phyloP scores from a whole-genome alignment of 2,329 filamentous ascomycete genomes.

The Aspergillus pseudoglaucus region DNA sequence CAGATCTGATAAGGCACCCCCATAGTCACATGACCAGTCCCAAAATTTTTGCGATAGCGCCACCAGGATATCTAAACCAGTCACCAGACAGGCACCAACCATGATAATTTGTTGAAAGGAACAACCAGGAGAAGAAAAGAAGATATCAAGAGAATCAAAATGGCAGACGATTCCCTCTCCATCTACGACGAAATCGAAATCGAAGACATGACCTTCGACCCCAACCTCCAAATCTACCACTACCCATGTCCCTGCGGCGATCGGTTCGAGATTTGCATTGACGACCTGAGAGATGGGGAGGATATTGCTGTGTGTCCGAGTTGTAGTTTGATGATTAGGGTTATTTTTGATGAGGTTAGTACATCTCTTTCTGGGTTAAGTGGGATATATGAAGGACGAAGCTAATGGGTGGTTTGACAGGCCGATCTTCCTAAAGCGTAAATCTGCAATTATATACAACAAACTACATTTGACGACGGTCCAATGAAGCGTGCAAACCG shows the following conservation, averaged over 20 bases:
- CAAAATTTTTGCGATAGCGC: slow-evolving; percentile 18
- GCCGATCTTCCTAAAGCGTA: slow-evolving; percentile 44
- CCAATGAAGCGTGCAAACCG: background rate
- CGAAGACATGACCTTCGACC: slow-evolving; percentile 93
- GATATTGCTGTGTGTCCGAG: slow-evolving; percentile 97
- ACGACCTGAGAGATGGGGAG: slow-evolving; percentile 77
- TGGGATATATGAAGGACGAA: background rate
- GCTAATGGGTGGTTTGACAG: slow-evolving; percentile 22
- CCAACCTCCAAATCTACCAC: slow-evolving; percentile 77
- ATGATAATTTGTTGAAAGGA: background rate
- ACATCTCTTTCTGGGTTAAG: slow-evolving; percentile 1
- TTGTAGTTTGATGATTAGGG: slow-evolving; percentile 91
- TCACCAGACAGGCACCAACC: background rate
- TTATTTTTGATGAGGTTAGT: slow-evolving; percentile 81
- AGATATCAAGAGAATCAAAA: slow-evolving; percentile 25
- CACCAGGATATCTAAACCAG: slow-evolving; percentile 6
- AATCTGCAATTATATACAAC: too few species aligned
- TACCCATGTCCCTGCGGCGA: slow-evolving; percentile 98
- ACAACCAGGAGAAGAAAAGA: background rate
- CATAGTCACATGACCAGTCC: slow-evolving; percentile 24
- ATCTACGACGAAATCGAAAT: slow-evolving; percentile 99
- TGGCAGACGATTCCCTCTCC: slow-evolving; percentile 60
- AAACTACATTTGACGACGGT: too few species aligned
- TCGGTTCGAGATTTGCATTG: slow-evolving; percentile 82
- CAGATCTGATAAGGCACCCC: slow-evolving; percentile 6